Evolutionary conservation across 257 asterid genomes (phyloP).

Genomic region (Marsdenia floribunda): DNA sequence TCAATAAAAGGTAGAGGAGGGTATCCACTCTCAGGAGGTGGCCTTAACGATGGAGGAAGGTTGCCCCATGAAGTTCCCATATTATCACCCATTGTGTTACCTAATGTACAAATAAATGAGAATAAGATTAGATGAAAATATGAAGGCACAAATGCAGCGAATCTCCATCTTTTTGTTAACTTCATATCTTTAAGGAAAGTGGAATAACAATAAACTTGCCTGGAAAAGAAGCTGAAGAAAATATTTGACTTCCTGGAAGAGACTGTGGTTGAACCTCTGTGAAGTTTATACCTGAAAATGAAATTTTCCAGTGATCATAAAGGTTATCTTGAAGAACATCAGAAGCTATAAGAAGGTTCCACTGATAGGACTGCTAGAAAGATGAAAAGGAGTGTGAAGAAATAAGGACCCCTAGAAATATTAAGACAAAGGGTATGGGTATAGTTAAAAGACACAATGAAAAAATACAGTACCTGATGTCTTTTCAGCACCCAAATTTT

Average conservation of each 20-base stretch:
- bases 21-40: constrained; percentile 90
- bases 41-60: constrained; percentile 86
- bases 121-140: background rate
- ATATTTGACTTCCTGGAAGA: constrained; percentile 23
- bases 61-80: constrained; percentile 52
- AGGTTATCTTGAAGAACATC: background rate
- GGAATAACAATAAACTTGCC: constrained; percentile 28
- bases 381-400: background rate
- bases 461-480: constrained; percentile 37
- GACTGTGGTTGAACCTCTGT: constrained; percentile 26
- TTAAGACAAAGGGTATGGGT: background rate
- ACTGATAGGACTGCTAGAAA: background rate
- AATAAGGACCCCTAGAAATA: background rate
- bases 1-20: constrained; percentile 72
- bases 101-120: constrained; percentile 24
- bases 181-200: background rate
- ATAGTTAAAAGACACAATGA: background rate
- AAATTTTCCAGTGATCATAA: background rate
- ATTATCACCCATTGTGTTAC: constrained; percentile 40
- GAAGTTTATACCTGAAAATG: constrained; percentile 26
- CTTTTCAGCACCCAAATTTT: constrained; percentile 28
- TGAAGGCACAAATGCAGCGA: background rate
- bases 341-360: background rate
- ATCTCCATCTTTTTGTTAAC: background rate
- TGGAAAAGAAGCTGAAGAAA: constrained; percentile 31